These are phyloP conservation scores for Uronychia setigera DNA, from an alignment of 73 alveolate species.

Conservation along the genomic window DNA sequence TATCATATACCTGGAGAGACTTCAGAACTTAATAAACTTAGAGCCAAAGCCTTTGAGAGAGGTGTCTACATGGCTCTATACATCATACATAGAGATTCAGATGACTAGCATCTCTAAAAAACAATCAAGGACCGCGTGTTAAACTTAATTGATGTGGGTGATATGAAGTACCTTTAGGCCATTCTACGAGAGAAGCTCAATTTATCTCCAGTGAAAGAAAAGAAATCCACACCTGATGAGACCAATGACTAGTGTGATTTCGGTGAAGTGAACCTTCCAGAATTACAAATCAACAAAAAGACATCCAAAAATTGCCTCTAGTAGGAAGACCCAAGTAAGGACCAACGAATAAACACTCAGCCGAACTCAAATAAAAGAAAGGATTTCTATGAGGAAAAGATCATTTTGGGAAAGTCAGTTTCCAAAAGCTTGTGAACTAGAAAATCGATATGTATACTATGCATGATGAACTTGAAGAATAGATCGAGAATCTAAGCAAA, in stretches of 20 bases:
- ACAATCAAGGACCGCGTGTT: slow-evolving; percentile 29
- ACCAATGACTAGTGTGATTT: background rate
- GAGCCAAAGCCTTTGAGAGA: slow-evolving; percentile 25
- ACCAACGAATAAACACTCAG: too few relatives aligned
- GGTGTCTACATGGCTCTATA: slow-evolving; percentile 24
- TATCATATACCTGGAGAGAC: slow-evolving; percentile 52
- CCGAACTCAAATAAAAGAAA: background rate
- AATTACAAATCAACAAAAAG: background rate
- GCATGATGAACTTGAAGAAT: background rate
- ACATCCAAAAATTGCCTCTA: background rate
- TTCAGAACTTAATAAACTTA: slow-evolving; percentile 21
- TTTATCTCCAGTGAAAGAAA: background rate
- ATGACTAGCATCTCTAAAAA: background rate
- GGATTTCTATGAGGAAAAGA: background rate
- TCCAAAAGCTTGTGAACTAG: background rate
- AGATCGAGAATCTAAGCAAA: background rate
- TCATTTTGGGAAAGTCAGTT: background rate
- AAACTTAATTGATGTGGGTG: slow-evolving; percentile 21
- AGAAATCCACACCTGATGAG: too few relatives aligned
- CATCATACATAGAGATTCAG: background rate
- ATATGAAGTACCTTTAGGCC: slow-evolving; percentile 15
- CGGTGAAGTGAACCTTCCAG: background rate
- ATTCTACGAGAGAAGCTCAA: slow-evolving; percentile 8
- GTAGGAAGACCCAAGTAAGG: too few relatives aligned
- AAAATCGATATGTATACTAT: background rate